Evolutionary conservation across 129 eudicot species (phyloP).

Genomic region (Chrysanthemum lavandulifolium): DNA sequence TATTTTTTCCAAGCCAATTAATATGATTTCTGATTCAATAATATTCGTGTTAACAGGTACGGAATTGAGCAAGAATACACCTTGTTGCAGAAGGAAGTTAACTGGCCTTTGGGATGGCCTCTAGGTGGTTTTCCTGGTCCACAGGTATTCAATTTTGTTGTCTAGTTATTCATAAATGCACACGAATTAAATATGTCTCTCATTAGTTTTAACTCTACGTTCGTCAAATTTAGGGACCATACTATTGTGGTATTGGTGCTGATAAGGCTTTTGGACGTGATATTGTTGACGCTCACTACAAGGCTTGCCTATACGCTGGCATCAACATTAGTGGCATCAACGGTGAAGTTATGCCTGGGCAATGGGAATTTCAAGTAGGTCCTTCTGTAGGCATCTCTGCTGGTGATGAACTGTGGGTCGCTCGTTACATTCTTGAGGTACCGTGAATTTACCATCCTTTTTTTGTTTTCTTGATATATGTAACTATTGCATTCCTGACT

Average conservation of each 20-base stretch:
- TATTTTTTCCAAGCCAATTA: no score
- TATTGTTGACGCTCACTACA: constrained; percentile 85
- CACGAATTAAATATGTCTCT: not conserved
- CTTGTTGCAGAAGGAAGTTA: constrained; percentile 58
- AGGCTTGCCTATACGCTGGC: constrained; percentile 91
- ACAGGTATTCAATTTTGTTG: constrained; percentile 47
- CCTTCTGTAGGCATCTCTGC: constrained; percentile 92
- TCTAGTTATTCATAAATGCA: not conserved
- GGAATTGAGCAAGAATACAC: constrained; percentile 97
- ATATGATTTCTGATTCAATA: not conserved
- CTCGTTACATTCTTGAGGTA: constrained; percentile 98
- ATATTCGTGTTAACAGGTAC: constrained; percentile 43
- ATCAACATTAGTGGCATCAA: constrained; percentile 85
- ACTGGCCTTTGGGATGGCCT: constrained; percentile 96
- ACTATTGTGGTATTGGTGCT: constrained; percentile 90
- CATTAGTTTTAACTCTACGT: no score
- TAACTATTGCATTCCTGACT: not conserved
- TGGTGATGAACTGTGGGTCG: constrained; percentile 87
- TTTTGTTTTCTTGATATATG: not conserved
- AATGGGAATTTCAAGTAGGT: constrained; percentile 99
- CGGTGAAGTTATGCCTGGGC: constrained; percentile 98
- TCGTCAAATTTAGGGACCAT: constrained; percentile 80
- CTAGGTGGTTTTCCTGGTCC: constrained; percentile 85
- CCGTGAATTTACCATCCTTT: not conserved
- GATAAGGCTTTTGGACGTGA: constrained; percentile 92